Conservation (phyloP, 306 rosid species). For the Quercus agrifolia region DNA sequence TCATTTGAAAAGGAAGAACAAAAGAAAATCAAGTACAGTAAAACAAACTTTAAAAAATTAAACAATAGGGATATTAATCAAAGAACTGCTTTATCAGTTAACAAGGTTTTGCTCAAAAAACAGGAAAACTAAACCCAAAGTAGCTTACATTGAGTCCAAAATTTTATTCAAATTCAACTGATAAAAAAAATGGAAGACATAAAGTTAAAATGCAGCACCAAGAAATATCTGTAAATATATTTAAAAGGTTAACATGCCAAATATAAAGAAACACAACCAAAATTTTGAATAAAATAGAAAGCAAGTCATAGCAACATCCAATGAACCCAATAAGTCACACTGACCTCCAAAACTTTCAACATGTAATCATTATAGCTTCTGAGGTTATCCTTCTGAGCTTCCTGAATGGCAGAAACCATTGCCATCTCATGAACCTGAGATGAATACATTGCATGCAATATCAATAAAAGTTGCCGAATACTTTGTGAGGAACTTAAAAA, state of each 20-base stretch:
- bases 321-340: constrained; percentile 24
- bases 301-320: constrained; percentile 1
- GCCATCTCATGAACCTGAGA: constrained; percentile 96
- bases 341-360: constrained; percentile 95
- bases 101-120: too few species aligned
- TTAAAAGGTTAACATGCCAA: neutral
- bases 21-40: too few species aligned
- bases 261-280: neutral
- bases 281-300: neutral
- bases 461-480: neutral
- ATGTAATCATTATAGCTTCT: constrained; percentile 88
- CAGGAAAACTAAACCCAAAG: too few species aligned
- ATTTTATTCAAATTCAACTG: too few species aligned
- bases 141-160: too few species aligned
- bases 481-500: neutral
- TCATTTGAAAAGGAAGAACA: too few species aligned
- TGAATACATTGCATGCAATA: neutral
- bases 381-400: constrained; percentile 95
- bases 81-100: too few species aligned
- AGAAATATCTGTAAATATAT: neutral
- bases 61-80: too few species aligned
- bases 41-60: too few species aligned
- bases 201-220: neutral
- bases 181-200: neutral
- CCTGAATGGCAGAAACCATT: constrained; percentile 94